Evolutionary conservation across 768 basidiomycete genomes (phyloP), one percentile per base, ranked within the genome.

Genomic region (Pluteus cervinus): DNA sequence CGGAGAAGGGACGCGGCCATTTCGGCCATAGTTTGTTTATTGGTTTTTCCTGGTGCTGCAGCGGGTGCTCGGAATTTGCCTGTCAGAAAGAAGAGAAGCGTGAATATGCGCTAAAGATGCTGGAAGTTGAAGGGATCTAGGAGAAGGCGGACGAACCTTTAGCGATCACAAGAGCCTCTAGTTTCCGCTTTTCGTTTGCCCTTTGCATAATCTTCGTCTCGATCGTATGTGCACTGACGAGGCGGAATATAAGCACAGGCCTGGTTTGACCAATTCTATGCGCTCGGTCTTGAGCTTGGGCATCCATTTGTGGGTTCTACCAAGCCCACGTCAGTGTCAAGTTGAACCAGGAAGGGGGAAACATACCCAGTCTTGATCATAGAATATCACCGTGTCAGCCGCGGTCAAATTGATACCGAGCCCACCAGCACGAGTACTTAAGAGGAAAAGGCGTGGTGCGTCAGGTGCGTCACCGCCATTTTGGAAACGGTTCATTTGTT

Each of bases 191-290:
- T 66, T 87, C 86, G 6, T 72, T 71, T 5, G 88, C 87, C n/a
- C 79, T 73, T 51, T 89, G 76, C 72, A 98, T 80, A 50, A 97
- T 91, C 57, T 81, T 85, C 26, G 82, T 85, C 65, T 99, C 94
- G 48, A 99, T 72, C 2, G 91, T 96, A 57, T 92, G 84, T 4
- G 77, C 81, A 15, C 81, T 85, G 24, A 94, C 78, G 3, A 97
- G 69, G 25, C 94, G 73, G 64, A 89, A 94, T 40, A 96, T 80
- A 29, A 96, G 68, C 36, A 96, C 91, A 1, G 91, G 90, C 46
- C 69, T 81, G 20, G 79, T 96, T 62, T 97, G 94, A 2, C 94
- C 94, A 33, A 99, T 97, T 8, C 96, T 79, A 58, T 99, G 94
- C 0, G 92, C 92, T 24, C 94, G 75, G 49, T 96, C 94, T 55